phyloP scores from a whole-genome alignment of 768 basidiomycete genomes.

The Naganishia vaughanmartiniae region DNA sequence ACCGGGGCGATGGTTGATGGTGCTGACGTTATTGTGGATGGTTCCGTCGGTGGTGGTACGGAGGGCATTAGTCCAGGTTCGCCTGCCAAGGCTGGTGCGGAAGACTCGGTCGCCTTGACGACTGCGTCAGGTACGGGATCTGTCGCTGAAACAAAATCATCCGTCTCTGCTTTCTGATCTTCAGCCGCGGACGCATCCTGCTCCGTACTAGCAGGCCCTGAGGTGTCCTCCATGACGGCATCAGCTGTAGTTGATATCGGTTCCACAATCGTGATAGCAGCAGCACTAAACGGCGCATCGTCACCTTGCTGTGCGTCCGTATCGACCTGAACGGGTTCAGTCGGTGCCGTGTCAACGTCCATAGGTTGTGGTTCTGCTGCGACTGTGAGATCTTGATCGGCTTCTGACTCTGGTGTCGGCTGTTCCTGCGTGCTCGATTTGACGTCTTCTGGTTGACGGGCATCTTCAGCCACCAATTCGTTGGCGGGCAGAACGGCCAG shows the following conservation, averaged over 20 bases:
- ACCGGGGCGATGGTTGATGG: not conserved
- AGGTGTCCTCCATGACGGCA: not conserved
- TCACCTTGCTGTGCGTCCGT: no score
- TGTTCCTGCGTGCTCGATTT: not conserved
- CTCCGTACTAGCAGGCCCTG: not conserved
- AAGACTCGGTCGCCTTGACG: not conserved
- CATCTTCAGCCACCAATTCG: not conserved
- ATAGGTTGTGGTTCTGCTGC: not conserved
- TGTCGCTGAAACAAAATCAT: not conserved
- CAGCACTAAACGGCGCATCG: no score
- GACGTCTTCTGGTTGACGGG: not conserved
- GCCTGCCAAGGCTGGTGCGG: not conserved
- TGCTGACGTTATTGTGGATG: not conserved
- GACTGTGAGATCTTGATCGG: not conserved
- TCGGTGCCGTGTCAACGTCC: not conserved
- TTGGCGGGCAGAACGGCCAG: slow-evolving; percentile 29
- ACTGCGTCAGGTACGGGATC: not conserved
- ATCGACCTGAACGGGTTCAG: not conserved
- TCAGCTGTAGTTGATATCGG: not conserved
- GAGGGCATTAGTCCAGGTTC: not conserved
- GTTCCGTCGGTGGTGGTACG: not conserved
- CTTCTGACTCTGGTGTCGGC: not conserved
- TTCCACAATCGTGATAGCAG: not conserved
- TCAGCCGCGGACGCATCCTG: not conserved
- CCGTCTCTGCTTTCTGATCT: not conserved